These are phyloP conservation scores for Microdochium trichocladiopsis DNA, from an alignment of 2,329 filamentous ascomycete genomes.

Conservation along the genomic window DNA sequence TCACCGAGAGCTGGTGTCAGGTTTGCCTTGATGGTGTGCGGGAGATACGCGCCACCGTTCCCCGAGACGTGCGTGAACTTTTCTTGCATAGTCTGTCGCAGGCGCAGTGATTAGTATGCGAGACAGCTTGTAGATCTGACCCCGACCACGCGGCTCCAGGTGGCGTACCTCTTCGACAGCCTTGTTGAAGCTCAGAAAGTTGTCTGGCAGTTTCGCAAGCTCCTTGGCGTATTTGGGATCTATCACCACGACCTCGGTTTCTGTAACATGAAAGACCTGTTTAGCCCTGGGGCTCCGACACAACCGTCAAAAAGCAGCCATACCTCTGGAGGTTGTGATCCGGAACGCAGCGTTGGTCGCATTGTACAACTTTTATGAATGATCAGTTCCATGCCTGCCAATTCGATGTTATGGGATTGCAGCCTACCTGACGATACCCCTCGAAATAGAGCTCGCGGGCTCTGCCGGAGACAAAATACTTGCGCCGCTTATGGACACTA, in stretches of 20 bases:
- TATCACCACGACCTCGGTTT: not conserved
- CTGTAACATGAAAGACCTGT: too few species aligned
- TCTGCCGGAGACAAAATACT: not conserved
- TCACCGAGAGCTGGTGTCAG: not conserved
- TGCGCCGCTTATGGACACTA: not conserved
- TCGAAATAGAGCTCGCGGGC: not conserved
- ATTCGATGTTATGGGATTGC: too few species aligned
- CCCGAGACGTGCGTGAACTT: not conserved
- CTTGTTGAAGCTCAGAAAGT: not conserved
- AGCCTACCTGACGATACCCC: not conserved
- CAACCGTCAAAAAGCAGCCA: too few species aligned
- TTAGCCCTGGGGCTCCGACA: too few species aligned
- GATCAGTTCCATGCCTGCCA: too few species aligned
- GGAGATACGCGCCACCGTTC: not conserved
- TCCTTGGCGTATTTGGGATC: not conserved
- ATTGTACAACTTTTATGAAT: not conserved
- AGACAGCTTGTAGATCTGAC: too few species aligned
- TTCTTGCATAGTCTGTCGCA: not conserved
- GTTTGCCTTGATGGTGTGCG: slow-evolving; percentile 4
- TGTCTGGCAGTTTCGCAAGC: not conserved
- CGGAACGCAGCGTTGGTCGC: not conserved
- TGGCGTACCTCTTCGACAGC: not conserved
- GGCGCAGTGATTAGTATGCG: not conserved
- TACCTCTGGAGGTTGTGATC: not conserved
- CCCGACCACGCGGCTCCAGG: too few species aligned